Evolutionary conservation across 2,329 filamentous ascomycete species (phyloP).

Genomic region (Cercospora berteroae): DNA sequence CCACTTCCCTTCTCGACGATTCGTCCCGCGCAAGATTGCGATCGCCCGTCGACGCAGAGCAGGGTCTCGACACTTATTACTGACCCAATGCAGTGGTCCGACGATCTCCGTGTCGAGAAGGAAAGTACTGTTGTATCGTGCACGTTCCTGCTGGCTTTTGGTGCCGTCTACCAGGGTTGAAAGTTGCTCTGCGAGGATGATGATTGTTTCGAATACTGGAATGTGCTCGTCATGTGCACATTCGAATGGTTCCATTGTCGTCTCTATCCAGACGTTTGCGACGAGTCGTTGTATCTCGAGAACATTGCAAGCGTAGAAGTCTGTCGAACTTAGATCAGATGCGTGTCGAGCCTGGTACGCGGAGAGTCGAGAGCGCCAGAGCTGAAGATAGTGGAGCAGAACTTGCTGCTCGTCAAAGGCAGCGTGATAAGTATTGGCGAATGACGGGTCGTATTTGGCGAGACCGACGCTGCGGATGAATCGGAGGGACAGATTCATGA

Average conservation of each 20-base stretch:
- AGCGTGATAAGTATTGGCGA: no score
- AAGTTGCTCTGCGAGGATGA: background rate
- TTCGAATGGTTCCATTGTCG: background rate
- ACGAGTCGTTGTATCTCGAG: background rate
- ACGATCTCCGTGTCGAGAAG: slow-evolving; percentile 7
- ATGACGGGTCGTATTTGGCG: background rate
- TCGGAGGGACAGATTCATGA: background rate
- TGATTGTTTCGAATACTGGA: background rate
- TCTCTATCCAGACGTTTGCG: background rate
- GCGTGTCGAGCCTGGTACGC: background rate
- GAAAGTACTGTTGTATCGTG: background rate
- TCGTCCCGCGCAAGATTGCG: background rate
- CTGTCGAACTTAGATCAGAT: background rate
- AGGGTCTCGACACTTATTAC: background rate
- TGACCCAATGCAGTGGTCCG: background rate
- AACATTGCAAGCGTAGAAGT: background rate
- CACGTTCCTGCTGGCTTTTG: background rate
- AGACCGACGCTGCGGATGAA: background rate
- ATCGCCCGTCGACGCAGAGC: background rate
- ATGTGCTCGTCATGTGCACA: background rate
- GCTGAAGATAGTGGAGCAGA: background rate
- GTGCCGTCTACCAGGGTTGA: background rate
- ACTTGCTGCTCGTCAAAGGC: background rate
- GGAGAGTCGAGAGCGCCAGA: background rate
- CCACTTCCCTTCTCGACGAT: slow-evolving; percentile 1